Conservation (phyloP, 2,329 filamentous ascomycete genomes). For the Aureobasidium mangrovei region DNA sequence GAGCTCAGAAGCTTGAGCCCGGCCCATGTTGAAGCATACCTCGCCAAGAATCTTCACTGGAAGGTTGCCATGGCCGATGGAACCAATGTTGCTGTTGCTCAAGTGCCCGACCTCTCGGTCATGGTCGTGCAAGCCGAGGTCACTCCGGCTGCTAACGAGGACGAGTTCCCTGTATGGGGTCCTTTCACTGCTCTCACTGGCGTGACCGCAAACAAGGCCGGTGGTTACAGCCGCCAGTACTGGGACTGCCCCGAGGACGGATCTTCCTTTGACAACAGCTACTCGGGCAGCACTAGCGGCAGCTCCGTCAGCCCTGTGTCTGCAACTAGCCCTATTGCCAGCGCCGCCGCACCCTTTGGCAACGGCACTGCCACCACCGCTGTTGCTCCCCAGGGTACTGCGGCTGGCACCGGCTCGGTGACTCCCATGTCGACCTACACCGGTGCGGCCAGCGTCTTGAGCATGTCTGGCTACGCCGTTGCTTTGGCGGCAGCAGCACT, state of each 20-base stretch:
- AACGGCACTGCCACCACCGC: background rate
- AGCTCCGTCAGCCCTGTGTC: background rate
- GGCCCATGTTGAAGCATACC: constrained; percentile 23
- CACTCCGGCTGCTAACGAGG: constrained; percentile 26
- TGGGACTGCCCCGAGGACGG: constrained; percentile 11
- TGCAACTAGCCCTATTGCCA: background rate
- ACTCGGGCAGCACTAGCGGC: background rate
- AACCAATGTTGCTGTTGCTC: constrained; percentile 24
- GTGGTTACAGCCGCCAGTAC: constrained; percentile 17
- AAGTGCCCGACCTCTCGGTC: constrained; percentile 32
- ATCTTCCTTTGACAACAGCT: background rate
- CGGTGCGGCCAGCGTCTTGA: background rate
- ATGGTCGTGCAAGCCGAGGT: constrained; percentile 33
- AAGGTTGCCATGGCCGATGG: constrained; percentile 28
- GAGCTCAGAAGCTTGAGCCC: constrained; percentile 27
- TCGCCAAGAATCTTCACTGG: constrained; percentile 28
- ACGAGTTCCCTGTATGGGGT: constrained; percentile 31
- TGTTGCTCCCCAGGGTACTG: background rate
- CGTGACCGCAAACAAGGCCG: constrained; percentile 21
- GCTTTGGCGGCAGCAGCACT: background rate
- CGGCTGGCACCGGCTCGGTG: background rate
- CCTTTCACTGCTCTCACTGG: constrained; percentile 24
- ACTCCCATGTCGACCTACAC: constrained; percentile 3
- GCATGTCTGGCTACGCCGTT: background rate
- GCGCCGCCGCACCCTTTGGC: background rate